These are phyloP conservation scores for Corinectria fuckeliana DNA, from an alignment of 2,329 filamentous ascomycete genomes.

Conservation along the genomic window DNA sequence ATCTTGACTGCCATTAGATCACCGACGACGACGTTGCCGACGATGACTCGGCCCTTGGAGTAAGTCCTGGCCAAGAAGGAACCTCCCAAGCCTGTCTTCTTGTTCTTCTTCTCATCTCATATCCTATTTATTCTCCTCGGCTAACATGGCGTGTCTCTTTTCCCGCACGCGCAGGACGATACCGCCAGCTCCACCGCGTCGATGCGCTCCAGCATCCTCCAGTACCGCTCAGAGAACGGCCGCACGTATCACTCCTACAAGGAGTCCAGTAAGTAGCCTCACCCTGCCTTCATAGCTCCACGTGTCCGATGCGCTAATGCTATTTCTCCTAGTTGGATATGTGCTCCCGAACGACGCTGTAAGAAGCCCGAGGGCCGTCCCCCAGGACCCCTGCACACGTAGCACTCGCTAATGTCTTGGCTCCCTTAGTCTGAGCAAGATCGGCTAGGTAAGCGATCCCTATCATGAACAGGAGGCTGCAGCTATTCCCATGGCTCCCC, in stretches of 20 bases:
- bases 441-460: constrained; percentile 34
- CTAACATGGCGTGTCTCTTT: neutral
- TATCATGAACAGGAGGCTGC: too few relatives aligned
- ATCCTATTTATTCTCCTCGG: neutral
- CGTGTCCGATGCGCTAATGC: neutral
- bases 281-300: too few relatives aligned
- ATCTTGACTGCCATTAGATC: neutral
- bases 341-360: constrained; percentile 42
- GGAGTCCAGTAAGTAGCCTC: constrained; percentile 33
- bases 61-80: neutral
- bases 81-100: neutral
- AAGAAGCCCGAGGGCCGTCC: neutral
- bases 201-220: constrained; percentile 45
- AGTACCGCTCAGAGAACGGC: constrained; percentile 47
- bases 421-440: constrained; percentile 39
- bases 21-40: constrained; percentile 19
- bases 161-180: constrained; percentile 30
- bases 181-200: constrained; percentile 40
- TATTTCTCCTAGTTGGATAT: constrained; percentile 29
- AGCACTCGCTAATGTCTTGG: constrained; percentile 19
- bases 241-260: constrained; percentile 47
- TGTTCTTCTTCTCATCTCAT: neutral
- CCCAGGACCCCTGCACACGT: neutral
- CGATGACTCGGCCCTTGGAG: constrained; percentile 34
- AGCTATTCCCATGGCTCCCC: neutral